These are phyloP conservation scores for Podaxis sp. DNA, from an alignment of 768 basidiomycete genomes.

Conservation along the genomic window DNA sequence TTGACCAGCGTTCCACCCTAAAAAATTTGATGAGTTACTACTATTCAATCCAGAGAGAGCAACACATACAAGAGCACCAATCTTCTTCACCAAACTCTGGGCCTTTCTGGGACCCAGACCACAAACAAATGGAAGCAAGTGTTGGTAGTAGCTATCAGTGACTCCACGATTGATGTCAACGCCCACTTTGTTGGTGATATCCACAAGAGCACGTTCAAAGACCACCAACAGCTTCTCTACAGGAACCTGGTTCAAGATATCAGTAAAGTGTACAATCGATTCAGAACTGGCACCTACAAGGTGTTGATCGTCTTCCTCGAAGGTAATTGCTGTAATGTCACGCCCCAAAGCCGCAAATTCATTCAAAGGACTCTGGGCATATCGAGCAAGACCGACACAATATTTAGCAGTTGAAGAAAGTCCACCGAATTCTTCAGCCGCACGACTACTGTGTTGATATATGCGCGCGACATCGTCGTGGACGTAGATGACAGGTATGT, in stretches of 20 bases:
- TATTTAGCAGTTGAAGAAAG: constrained; percentile 82
- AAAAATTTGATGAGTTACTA: constrained; percentile 1
- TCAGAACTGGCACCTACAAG: constrained; percentile 45
- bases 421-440: constrained; percentile 78
- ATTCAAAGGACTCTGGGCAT: constrained; percentile 89
- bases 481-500: constrained; percentile 79
- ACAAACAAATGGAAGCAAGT: constrained; percentile 85
- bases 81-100: constrained; percentile 78
- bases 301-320: constrained; percentile 85
- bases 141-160: constrained; percentile 84
- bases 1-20: constrained; percentile 88
- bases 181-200: constrained; percentile 88
- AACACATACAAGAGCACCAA: constrained; percentile 65
- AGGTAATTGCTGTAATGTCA: constrained; percentile 81
- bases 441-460: constrained; percentile 88
- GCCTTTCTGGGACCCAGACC: constrained; percentile 96
- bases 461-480: constrained; percentile 91
- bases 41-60: constrained; percentile 3
- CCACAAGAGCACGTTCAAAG: constrained; percentile 86
- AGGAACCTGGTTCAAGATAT: constrained; percentile 58
- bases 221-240: constrained; percentile 78
- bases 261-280: constrained; percentile 14
- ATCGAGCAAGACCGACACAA: constrained; percentile 91
- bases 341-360: constrained; percentile 89
- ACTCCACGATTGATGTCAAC: constrained; percentile 96